Evolutionary conservation across 2,329 filamentous ascomycete genomes (phyloP).

Genomic region (Phymatotrichopsis omnivora): DNA sequence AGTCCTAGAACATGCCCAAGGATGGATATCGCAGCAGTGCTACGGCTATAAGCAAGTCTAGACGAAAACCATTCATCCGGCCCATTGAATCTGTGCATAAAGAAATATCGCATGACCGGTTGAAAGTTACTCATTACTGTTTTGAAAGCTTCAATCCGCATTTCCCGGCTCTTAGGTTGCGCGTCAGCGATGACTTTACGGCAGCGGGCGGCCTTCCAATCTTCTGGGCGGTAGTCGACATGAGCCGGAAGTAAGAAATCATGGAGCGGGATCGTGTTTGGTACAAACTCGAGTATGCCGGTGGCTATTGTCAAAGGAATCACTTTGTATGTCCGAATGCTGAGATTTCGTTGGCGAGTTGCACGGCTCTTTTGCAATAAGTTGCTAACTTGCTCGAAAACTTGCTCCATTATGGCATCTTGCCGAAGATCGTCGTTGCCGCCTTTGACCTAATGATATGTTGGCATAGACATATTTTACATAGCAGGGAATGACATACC

Average conservation of each 20-base stretch:
- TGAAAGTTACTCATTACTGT: conserved; percentile 73
- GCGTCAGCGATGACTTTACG: conserved; percentile 68
- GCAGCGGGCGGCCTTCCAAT: conserved; percentile 65
- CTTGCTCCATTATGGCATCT: conserved; percentile 98
- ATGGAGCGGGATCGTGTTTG: conserved; percentile 82
- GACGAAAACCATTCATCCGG: conserved; percentile 93
- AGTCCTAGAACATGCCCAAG: conserved; percentile 86
- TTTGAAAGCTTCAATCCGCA: conserved; percentile 63
- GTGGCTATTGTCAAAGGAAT: conserved; percentile 74
- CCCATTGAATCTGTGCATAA: conserved; percentile 86
- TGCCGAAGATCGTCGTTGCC: conserved; percentile 93
- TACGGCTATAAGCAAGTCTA: conserved; percentile 81
- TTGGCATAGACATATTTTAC: conserved; percentile 20
- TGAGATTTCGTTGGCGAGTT: conserved; percentile 78
- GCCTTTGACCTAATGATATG: conserved; percentile 59
- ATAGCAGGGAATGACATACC: conserved; percentile 38
- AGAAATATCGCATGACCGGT: conserved; percentile 93
- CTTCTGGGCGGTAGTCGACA: conserved; percentile 71
- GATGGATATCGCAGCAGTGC: conserved; percentile 89
- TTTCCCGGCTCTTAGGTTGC: conserved; percentile 58
- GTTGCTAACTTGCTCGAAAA: conserved; percentile 90
- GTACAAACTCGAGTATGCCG: conserved; percentile 94
- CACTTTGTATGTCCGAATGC: conserved; percentile 94
- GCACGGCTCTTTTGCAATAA: conserved; percentile 75
- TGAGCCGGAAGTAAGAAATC: conserved; percentile 90